Conservation (phyloP, 352 stramenopile genomes). For the Proteromonas lacertae region DNA sequence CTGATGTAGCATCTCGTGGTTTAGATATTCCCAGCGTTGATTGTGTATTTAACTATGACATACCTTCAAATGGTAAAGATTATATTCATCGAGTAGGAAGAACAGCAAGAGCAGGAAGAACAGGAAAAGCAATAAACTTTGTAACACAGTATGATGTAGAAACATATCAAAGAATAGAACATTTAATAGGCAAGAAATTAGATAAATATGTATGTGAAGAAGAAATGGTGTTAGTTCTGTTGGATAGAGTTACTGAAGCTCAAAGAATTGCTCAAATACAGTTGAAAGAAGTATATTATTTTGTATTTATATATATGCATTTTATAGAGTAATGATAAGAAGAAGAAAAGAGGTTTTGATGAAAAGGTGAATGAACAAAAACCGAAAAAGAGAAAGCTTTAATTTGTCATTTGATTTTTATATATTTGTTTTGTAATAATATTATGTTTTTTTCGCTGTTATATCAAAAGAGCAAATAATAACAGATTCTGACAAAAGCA, state of each 20-base stretch:
- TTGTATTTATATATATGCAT: slow-evolving; percentile 1
- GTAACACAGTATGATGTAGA: slow-evolving; percentile 96
- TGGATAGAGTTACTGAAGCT: slow-evolving; percentile 80
- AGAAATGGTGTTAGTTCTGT: slow-evolving; percentile 71
- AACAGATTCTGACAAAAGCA: too few relatives aligned
- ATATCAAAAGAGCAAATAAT: too few relatives aligned
- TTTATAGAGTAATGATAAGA: slow-evolving; percentile 5
- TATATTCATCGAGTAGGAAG: slow-evolving; percentile 82
- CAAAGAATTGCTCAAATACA: slow-evolving; percentile 42
- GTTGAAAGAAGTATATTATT: slow-evolving; percentile 12
- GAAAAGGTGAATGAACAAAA: slow-evolving; percentile 1
- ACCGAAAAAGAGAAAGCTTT: neutral
- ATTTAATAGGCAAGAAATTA: slow-evolving; percentile 27
- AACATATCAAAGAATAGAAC: slow-evolving; percentile 58
- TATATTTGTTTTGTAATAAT: too few relatives aligned
- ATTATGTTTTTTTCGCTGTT: too few relatives aligned
- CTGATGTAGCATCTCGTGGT: slow-evolving; percentile 49
- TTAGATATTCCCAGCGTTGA: slow-evolving; percentile 88
- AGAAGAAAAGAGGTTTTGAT: slow-evolving; percentile 2
- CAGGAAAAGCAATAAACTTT: slow-evolving; percentile 69
- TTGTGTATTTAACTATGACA: slow-evolving; percentile 93
- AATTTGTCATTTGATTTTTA: too few relatives aligned
- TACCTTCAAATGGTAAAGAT: slow-evolving; percentile 85
- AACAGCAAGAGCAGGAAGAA: slow-evolving; percentile 68
- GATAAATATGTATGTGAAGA: slow-evolving; percentile 23